Percentiles rank a stretch among this genome's conserved stretches.
These are phyloP conservation scores for Salinomyces thailandicus DNA, from an alignment of 2,329 filamentous ascomycete species.

Conservation along the genomic window DNA sequence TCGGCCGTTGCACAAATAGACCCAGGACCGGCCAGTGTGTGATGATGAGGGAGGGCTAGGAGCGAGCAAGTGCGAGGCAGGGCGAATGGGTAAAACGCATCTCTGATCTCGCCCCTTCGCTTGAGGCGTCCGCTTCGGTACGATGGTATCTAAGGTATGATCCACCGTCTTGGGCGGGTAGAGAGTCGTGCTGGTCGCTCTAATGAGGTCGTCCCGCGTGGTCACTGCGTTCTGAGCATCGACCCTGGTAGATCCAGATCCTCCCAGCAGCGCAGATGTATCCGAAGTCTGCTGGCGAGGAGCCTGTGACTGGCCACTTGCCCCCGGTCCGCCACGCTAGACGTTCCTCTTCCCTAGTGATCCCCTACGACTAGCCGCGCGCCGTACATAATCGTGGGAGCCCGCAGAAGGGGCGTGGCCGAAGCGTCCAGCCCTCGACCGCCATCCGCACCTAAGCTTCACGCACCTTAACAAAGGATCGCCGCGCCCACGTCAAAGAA, in stretches of 20 bases:
- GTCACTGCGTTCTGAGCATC: conserved; percentile 16
- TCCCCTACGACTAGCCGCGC: conserved; percentile 12
- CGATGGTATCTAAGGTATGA: too few species aligned
- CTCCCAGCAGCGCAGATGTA: conserved; percentile 12
- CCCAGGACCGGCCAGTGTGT: too few species aligned
- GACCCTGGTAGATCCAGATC: conserved; percentile 18
- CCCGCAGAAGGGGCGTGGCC: conserved; percentile 23
- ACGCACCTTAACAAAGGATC: conserved; percentile 44
- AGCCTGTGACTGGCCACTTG: conserved; percentile 14
- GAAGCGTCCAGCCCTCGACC: conserved; percentile 35
- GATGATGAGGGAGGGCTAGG: too few species aligned
- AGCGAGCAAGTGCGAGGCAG: too few species aligned
- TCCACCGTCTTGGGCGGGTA: too few species aligned
- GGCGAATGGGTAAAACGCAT: too few species aligned
- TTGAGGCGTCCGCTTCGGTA: too few species aligned
- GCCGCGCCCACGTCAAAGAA: conserved; percentile 30
- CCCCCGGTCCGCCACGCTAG: conserved; percentile 19
- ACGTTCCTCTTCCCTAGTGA: conserved; percentile 9
- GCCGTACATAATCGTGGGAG: conserved; percentile 21
- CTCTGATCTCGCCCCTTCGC: too few species aligned
- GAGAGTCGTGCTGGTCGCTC: too few species aligned
- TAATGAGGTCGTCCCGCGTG: conserved; percentile 11
- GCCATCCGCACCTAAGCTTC: conserved; percentile 40
- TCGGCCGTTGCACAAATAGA: conserved; percentile 2
- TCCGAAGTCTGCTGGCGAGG: too few species aligned